Conservation (phyloP, 345 rosid species). For the Aquilaria malaccensis region DNA sequence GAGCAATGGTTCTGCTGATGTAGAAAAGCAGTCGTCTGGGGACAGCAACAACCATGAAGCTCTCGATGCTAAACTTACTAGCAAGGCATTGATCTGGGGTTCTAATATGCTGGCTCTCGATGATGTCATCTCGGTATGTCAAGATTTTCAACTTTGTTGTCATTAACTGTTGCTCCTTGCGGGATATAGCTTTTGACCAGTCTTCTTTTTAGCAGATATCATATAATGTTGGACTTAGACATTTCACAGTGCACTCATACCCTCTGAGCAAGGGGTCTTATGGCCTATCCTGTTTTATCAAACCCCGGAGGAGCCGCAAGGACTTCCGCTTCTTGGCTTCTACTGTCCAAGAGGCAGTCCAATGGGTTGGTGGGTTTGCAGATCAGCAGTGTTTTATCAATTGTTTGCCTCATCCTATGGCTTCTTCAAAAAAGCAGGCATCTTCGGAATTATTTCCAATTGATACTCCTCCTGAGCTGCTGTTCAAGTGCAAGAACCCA, state of each 20-base stretch:
- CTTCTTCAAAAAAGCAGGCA: slow-evolving; percentile 84
- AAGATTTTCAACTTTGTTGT: slow-evolving; percentile 1
- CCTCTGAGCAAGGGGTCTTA: slow-evolving; percentile 57
- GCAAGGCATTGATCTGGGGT: slow-evolving; percentile 85
- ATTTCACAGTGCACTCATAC: slow-evolving; percentile 86
- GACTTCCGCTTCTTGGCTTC: slow-evolving; percentile 80
- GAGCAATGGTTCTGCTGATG: slow-evolving; percentile 30
- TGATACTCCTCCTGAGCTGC: slow-evolving; percentile 85
- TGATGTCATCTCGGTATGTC: slow-evolving; percentile 70
- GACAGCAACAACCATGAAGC: slow-evolving; percentile 41
- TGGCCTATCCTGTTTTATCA: slow-evolving; percentile 68
- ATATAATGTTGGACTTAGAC: slow-evolving; percentile 74
- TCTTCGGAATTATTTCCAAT: slow-evolving; percentile 70
- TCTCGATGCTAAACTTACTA: slow-evolving; percentile 72
- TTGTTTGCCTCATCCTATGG: slow-evolving; percentile 87
- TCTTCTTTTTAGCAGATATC: slow-evolving; percentile 46
- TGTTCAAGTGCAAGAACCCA: slow-evolving; percentile 89
- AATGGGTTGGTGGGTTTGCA: slow-evolving; percentile 97
- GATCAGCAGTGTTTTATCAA: slow-evolving; percentile 92
- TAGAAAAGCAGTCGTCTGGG: slow-evolving; percentile 29
- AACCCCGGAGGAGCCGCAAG: slow-evolving; percentile 69
- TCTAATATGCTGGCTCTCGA: slow-evolving; percentile 60
- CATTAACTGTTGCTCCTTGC: neutral
- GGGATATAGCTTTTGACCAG: neutral
- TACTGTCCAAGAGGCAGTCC: slow-evolving; percentile 77